Evolutionary conservation across 2,329 filamentous ascomycete species (phyloP).

Genomic region (Botrytis medusae): DNA sequence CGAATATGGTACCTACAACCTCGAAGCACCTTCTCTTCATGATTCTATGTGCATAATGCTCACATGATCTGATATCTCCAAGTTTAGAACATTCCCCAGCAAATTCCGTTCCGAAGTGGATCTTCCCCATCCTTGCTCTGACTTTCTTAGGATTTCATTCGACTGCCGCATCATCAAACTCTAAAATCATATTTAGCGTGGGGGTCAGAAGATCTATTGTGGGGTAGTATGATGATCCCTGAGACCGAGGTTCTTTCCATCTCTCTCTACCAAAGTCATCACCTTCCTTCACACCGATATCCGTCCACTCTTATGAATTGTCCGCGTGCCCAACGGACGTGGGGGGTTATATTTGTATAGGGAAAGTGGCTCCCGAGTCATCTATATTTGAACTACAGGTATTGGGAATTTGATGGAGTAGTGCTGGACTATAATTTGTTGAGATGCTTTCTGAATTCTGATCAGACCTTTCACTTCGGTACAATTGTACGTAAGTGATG

Average conservation of each 20-base stretch:
- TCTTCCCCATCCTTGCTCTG: not conserved
- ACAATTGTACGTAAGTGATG: not conserved
- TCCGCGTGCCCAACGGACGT: not conserved
- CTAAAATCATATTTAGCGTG: not conserved
- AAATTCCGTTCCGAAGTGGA: not conserved
- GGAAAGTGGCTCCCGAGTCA: not conserved
- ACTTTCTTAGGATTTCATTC: not conserved
- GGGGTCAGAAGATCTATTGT: not conserved
- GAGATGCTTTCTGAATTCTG: not conserved
- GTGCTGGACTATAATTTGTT: conserved; percentile 5
- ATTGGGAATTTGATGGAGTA: not conserved
- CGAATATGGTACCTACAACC: not conserved
- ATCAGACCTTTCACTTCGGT: not conserved
- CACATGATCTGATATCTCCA: not conserved
- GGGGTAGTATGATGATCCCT: not conserved
- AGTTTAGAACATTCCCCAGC: not conserved
- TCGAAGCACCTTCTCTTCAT: not conserved
- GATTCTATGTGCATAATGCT: not conserved
- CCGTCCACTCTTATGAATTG: not conserved
- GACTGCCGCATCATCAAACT: not conserved
- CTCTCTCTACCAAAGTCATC: not conserved
- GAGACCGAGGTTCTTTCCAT: not conserved
- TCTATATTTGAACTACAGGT: not conserved
- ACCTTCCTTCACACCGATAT: not conserved
- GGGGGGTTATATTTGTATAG: not conserved